A percentile compares a stretch with the other conserved stretches of the same genome.
Conservation (phyloP, 371 early-diverging fungal species). For the Rhizomucor pusillus region DNA sequence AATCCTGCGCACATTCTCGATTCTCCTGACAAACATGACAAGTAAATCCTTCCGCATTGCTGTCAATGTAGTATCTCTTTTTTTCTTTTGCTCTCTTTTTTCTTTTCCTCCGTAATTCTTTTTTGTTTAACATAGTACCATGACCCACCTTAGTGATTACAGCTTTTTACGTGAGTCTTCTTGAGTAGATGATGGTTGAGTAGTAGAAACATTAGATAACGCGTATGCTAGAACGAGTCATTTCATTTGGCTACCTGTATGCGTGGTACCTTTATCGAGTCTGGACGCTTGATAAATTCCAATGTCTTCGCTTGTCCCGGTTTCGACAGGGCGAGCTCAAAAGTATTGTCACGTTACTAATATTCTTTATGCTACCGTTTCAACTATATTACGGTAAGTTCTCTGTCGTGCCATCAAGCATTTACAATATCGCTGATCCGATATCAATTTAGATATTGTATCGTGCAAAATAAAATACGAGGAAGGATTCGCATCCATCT, state of each 20-base stretch:
- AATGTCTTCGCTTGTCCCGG: constrained; percentile 28
- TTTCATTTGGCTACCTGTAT: constrained; percentile 31
- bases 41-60: not conserved
- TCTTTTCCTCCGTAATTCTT: constrained; percentile 2
- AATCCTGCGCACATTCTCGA: too few relatives aligned
- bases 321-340: constrained; percentile 47
- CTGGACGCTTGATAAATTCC: constrained; percentile 33
- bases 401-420: not conserved
- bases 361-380: constrained; percentile 44
- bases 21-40: not conserved
- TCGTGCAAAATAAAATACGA: constrained; percentile 48
- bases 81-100: constrained; percentile 8
- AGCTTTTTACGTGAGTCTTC: constrained; percentile 37
- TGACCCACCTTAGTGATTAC: constrained; percentile 50
- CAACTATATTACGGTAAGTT: constrained; percentile 42
- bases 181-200: too few relatives aligned
- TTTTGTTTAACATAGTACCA: constrained; percentile 2
- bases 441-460: constrained; percentile 20
- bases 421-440: not conserved
- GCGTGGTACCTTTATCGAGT: constrained; percentile 40
- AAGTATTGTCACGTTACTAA: constrained; percentile 41
- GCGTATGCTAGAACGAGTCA: constrained; percentile 33
- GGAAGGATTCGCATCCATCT: constrained; percentile 39
- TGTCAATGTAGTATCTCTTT: constrained; percentile 2
- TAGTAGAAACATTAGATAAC: not conserved